Base-by-base conservation (phyloP, 1,139 yeast genomes). In the Wickerhamiella pararugosa region DNA sequence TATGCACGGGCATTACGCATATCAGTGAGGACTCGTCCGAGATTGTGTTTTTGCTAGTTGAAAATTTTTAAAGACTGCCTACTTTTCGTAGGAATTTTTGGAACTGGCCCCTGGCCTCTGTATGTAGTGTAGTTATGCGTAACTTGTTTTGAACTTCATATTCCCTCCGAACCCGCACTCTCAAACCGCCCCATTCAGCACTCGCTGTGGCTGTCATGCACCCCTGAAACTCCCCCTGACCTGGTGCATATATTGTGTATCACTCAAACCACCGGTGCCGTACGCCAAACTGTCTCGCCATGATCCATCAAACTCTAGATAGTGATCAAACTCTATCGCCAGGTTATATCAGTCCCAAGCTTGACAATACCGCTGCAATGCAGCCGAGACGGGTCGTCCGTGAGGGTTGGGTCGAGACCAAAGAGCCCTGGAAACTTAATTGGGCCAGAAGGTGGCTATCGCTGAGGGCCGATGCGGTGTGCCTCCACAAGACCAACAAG, bases 1-100 rank as follows among this genome's bases (percentile, higher is more conserved):
- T 90, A 84, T 87, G 97, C 98, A 81, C 82, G 97, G 97, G 96
- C 94, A 86, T 86, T 87, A 87, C 97, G 94, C 94, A 93, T 84
- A 83, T 87, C 97, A 86, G 94, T 87, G 98, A 87, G 96, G 97
- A 90, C 86, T 86, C 95, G 95, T 90, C 97, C 97, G 98, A 87
- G 98, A 84, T 84, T 94, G 94, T 87, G 97, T 87, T 82, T 86
- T 87, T 87, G 98, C 98, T 87, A 94, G 96, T 87, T 87, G 96
- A 87, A 87, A 87, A 86, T 80, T 15, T 15, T 75, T 79, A 79
- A 82, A 90, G 93, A 66, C 78, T 96, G 86, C 96, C 86, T 75
- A 15, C 21, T 97, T 86, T 79, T 83, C 78, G 66, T 69, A 76
- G 82, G 92, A 79, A 79, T 80, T 79, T 79, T 80, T 80, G 90